Evolutionary conservation across 2,329 filamentous ascomycete genomes (phyloP), one percentile per base, ranked within the genome.

Genomic region (Claviceps pazoutovae): DNA sequence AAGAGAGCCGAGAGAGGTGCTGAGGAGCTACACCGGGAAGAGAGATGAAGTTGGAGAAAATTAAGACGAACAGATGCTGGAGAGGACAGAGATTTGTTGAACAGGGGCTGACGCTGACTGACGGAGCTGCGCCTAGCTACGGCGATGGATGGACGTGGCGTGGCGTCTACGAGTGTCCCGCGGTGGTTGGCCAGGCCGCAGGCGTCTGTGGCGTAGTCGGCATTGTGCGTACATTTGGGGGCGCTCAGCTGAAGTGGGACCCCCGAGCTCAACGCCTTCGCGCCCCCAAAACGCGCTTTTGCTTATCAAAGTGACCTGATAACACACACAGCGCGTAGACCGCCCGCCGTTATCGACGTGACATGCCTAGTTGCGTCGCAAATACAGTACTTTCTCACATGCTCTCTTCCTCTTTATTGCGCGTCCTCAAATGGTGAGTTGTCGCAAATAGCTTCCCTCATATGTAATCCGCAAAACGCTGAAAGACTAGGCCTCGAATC

Each of bases 401-500:
- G 13, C 14, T 23, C 23, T 23, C 23, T 44, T 26, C 23, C 13
- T 44, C 14, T 44, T 44, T 16, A 23, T 43, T 43, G 46, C 17
- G n/a, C 17, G 46, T 47, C 11, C 5, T 7, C 37, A 11, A 38
- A 47, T 47, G 46, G 46, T 47, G 17, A 47, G 46, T 37, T 34
- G 30, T 21, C 41, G 41, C 41, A 11, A 34, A 34, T 2, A 4
- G 38, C 4, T 11, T 9, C 19, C 38, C n/a, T 41, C n/a, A 1
- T 14, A 19, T 19, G 17, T 19, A 17, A 13, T 14, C 17, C 41
- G 17, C 41, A 42, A 42, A 9, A 4, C 11, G 9, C 17, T 19
- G 7, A 41, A 16, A 41, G 7, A 4, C 9, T 41, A 51, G 37
- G 43, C 21, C 3, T 41, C 64, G 61, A 56, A 63, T 16, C 56